Evolutionary conservation across 2,329 filamentous ascomycete genomes (phyloP).

Genomic region (Magnaporthales sp.): DNA sequence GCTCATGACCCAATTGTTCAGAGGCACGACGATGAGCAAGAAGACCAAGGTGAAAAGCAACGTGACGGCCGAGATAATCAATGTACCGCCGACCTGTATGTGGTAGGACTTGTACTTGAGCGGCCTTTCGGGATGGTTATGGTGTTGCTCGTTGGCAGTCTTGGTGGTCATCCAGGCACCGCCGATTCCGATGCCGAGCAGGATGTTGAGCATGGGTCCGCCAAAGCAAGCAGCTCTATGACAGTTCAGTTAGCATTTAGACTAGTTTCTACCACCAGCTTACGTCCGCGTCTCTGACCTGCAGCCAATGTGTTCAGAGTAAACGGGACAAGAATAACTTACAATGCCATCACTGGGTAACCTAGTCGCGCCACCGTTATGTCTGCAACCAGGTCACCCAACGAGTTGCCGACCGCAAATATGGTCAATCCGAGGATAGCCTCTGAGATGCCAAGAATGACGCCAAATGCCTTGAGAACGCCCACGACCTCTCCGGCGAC

Average conservation of each 20-base stretch:
- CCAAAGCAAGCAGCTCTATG: constrained; percentile 81
- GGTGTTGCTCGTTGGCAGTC: constrained; percentile 55
- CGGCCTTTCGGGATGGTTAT: constrained; percentile 56
- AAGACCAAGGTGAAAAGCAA: constrained; percentile 72
- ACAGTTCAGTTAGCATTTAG: not conserved
- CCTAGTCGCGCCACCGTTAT: constrained; percentile 89
- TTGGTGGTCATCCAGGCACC: constrained; percentile 81
- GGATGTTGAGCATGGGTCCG: constrained; percentile 96
- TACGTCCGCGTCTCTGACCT: too few species aligned
- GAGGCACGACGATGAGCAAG: constrained; percentile 70
- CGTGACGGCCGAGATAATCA: constrained; percentile 79
- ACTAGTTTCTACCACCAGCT: too few species aligned
- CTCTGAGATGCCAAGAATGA: constrained; percentile 88
- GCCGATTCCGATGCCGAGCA: constrained; percentile 87
- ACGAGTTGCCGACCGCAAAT: constrained; percentile 91
- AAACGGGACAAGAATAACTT: constrained; percentile 22
- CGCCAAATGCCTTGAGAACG: constrained; percentile 84
- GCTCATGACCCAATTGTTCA: constrained; percentile 81
- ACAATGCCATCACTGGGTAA: constrained; percentile 90
- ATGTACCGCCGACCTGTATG: constrained; percentile 74
- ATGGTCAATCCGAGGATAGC: constrained; percentile 91
- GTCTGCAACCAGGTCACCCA: constrained; percentile 89
- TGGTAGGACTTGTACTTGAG: constrained; percentile 68
- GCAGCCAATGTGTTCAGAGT: too few species aligned
- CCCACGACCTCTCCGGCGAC: constrained; percentile 94